Conservation (phyloP, 1,139 yeast species). For the Suhomyces ambrosiae region DNA sequence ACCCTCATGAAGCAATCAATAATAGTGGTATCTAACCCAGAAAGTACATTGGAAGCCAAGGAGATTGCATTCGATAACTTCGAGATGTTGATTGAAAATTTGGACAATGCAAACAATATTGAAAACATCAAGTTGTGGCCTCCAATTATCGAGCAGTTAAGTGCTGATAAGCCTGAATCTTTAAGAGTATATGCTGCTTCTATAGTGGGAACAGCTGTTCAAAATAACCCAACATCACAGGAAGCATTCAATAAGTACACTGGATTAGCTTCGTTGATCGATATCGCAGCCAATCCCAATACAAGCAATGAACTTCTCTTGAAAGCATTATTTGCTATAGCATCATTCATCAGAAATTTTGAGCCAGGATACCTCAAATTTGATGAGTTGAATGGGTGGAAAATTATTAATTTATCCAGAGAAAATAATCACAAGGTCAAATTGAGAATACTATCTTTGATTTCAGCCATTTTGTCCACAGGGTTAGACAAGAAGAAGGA, state of each 20-base stretch:
- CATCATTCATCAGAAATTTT: slow-evolving; percentile 76
- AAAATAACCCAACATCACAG: slow-evolving; percentile 80
- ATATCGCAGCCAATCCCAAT: slow-evolving; percentile 31
- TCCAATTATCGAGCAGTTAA: slow-evolving; percentile 55
- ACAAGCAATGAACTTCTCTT: slow-evolving; percentile 43
- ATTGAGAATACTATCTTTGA: slow-evolving; percentile 56
- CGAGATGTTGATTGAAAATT: slow-evolving; percentile 90
- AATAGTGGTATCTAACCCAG: slow-evolving; percentile 61
- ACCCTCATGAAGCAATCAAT: slow-evolving; percentile 79
- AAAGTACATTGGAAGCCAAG: slow-evolving; percentile 62
- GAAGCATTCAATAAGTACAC: slow-evolving; percentile 57
- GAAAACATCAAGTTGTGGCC: slow-evolving; percentile 85
- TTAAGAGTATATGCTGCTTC: slow-evolving; percentile 67
- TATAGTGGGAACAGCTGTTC: slow-evolving; percentile 88
- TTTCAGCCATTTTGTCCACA: slow-evolving; percentile 60
- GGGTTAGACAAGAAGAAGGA: slow-evolving; percentile 44
- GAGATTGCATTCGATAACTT: slow-evolving; percentile 85
- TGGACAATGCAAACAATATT: slow-evolving; percentile 93
- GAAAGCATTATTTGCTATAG: slow-evolving; percentile 77
- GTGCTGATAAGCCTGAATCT: slow-evolving; percentile 34
- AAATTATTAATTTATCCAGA: slow-evolving; percentile 24
- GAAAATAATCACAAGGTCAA: slow-evolving; percentile 41
- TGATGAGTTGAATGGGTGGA: slow-evolving; percentile 66
- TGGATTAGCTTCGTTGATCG: slow-evolving; percentile 51
- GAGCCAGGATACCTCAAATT: slow-evolving; percentile 57